phyloP scores from a whole-genome alignment of 2,329 filamentous ascomycete species.

The Pseudogymnoascus sp. region DNA sequence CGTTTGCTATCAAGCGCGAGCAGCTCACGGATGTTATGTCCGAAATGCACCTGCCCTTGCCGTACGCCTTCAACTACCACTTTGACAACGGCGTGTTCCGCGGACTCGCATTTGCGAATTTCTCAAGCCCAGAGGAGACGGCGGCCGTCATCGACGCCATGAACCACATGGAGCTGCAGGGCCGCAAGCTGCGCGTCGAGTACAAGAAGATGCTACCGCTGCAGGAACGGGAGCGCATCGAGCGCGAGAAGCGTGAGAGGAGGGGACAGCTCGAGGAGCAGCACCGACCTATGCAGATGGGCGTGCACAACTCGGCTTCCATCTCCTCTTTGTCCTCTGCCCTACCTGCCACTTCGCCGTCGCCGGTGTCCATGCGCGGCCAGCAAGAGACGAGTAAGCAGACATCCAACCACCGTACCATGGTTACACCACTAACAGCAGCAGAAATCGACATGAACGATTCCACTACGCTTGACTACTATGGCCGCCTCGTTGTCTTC shows the following conservation, averaged over 20 bases:
- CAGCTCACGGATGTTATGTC: conserved; percentile 90
- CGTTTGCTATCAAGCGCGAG: conserved; percentile 96
- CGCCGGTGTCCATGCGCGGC: conserved; percentile 26
- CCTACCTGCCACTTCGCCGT: conserved; percentile 32
- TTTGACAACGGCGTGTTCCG: conserved; percentile 97
- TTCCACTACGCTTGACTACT: conserved; percentile 75
- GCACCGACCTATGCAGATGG: conserved; percentile 59
- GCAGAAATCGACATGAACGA: conserved; percentile 85
- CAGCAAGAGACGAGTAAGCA: conserved; percentile 14
- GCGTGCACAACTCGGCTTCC: conserved; percentile 75
- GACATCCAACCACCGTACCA: conserved; percentile 13
- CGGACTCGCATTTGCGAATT: conserved; percentile 94
- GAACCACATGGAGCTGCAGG: conserved; percentile 93
- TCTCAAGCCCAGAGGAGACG: conserved; percentile 91
- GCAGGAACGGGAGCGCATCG: conserved; percentile 88
- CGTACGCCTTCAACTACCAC: conserved; percentile 99
- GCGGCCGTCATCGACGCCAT: conserved; percentile 84
- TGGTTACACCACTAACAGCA: conserved; percentile 37
- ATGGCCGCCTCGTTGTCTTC: conserved; percentile 84
- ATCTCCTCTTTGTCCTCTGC: conserved; percentile 65
- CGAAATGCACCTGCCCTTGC: conserved; percentile 83
- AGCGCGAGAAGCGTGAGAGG: conserved; percentile 92
- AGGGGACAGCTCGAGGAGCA: conserved; percentile 95
- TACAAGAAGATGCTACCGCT: conserved; percentile 99
- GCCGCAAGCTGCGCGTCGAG: conserved; percentile 87